These are phyloP conservation scores for Breviolum minutum DNA, from an alignment of 73 alveolate genomes.

Conservation along the genomic window DNA sequence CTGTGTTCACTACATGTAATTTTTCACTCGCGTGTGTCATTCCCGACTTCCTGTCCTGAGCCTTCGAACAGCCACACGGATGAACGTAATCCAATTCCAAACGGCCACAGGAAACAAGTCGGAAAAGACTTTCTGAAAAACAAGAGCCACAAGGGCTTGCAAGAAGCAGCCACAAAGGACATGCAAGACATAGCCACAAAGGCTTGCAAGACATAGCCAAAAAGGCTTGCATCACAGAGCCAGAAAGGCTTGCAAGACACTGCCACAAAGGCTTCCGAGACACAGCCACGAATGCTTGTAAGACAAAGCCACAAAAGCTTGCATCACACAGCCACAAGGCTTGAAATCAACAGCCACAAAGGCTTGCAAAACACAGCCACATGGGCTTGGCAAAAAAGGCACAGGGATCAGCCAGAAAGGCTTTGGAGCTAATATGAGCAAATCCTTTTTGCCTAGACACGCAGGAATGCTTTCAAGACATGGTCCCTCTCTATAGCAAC, in stretches of 20 bases:
- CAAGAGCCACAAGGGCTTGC: background rate
- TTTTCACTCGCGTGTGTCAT: too few species aligned
- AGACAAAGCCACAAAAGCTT: background rate
- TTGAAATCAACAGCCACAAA: too few species aligned
- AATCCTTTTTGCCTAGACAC: background rate
- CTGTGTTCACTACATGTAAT: too few species aligned
- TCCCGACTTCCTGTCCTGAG: too few species aligned
- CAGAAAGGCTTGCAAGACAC: background rate
- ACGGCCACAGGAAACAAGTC: too few species aligned
- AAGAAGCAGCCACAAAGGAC: background rate
- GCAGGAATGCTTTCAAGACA: background rate
- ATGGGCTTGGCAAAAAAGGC: background rate
- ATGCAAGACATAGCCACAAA: background rate
- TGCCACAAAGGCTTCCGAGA: background rate
- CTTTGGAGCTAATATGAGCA: background rate
- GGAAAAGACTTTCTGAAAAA: too few species aligned
- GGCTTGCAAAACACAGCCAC: too few species aligned
- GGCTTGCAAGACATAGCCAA: background rate
- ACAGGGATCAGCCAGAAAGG: background rate
- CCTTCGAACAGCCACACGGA: too few species aligned
- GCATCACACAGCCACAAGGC: background rate
- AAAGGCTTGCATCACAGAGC: background rate
- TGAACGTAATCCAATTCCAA: too few species aligned
- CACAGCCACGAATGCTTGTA: background rate
- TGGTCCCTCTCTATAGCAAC: background rate